Conservation (phyloP, 2,329 filamentous ascomycete species). For the Triangularia verruculosa region DNA sequence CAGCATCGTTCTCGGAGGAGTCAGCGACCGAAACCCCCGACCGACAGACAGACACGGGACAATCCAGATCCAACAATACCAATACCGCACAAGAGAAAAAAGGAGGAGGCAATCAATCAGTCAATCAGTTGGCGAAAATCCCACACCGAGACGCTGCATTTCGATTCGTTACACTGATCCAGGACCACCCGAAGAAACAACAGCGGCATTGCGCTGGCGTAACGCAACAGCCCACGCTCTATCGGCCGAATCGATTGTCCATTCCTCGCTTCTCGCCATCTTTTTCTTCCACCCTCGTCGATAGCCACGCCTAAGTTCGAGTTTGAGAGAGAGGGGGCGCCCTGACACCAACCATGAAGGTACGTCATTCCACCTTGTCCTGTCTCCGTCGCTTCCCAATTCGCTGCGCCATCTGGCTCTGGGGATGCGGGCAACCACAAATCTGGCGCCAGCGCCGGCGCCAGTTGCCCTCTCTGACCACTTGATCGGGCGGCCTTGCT, state of each 20-base stretch:
- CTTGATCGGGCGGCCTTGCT: slow-evolving; percentile 5
- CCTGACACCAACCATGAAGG: slow-evolving; percentile 29
- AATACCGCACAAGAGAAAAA: not conserved
- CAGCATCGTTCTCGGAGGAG: slow-evolving; percentile 1
- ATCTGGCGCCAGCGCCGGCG: slow-evolving; percentile 11
- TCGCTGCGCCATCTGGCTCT: slow-evolving; percentile 9
- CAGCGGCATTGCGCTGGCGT: slow-evolving; percentile 20
- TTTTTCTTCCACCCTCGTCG: not conserved
- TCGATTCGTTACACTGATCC: slow-evolving; percentile 26
- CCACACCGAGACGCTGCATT: slow-evolving; percentile 14
- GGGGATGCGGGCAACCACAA: slow-evolving; percentile 7
- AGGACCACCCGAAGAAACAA: slow-evolving; percentile 19
- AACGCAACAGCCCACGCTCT: slow-evolving; percentile 19
- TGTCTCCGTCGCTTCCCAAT: slow-evolving; percentile 14
- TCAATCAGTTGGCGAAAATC: not conserved
- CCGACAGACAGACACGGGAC: not conserved
- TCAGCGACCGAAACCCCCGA: slow-evolving; percentile 2
- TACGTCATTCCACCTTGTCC: slow-evolving; percentile 26
- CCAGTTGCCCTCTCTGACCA: slow-evolving; percentile 5
- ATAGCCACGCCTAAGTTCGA: not conserved
- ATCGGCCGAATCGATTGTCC: slow-evolving; percentile 20
- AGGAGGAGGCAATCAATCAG: not conserved
- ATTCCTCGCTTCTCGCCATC: slow-evolving; percentile 8
- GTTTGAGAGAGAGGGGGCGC: slow-evolving; percentile 17
- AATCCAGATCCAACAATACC: not conserved